Base-by-base conservation (phyloP, 257 asterid species). In the Thymus mandschuricus region DNA sequence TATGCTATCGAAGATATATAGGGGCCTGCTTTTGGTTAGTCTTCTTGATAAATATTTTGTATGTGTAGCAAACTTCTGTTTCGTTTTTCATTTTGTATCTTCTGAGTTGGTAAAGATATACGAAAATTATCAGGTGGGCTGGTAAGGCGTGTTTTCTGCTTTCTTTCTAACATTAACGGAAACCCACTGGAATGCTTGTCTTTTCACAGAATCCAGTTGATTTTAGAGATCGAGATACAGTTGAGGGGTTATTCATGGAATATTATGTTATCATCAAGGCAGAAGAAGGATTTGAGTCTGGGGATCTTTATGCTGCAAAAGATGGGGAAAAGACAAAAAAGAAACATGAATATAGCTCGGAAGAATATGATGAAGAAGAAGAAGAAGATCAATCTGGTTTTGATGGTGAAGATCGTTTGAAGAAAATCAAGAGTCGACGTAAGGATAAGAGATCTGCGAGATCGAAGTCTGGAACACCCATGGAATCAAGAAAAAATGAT, bases 171-270 rank as follows among this genome's bases (percentile, higher is more conserved):
- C 44, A 55, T 30, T 64, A 56, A 10, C 45, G 72, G 60, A 74
- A 60, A 50, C 31, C 58, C 58, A 46, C 8, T 54, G 51, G 38
- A 65, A 71, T 66, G 71, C 66, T 79, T 73, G 38, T 78, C 74
- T 45, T 59, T 80, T 82, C 74, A 62, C 85, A 94, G 99, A 88
- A 72, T 8, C 72, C 10, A 35, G 94, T 89, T 68, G 96, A 91
- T 75, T 87, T 94, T 63, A 76, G 73, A 15, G 92, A 91, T 73
- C 61, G 73, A 55, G 85, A 87, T 31, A 87, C 98, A 4, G 5
- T 1, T n/a, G 98, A 93, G 87, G 96, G 96, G 43, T 79, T 93
- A 59, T 89, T 82, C 80, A 76, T 49, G 87, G 98, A 89, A 64
- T 91, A 93, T 75, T 93, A 93, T 74, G 49, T 48, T 68, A 82